Evolutionary conservation across 2,329 filamentous ascomycete genomes (phyloP).

Genomic region (Fusarium sp.): DNA sequence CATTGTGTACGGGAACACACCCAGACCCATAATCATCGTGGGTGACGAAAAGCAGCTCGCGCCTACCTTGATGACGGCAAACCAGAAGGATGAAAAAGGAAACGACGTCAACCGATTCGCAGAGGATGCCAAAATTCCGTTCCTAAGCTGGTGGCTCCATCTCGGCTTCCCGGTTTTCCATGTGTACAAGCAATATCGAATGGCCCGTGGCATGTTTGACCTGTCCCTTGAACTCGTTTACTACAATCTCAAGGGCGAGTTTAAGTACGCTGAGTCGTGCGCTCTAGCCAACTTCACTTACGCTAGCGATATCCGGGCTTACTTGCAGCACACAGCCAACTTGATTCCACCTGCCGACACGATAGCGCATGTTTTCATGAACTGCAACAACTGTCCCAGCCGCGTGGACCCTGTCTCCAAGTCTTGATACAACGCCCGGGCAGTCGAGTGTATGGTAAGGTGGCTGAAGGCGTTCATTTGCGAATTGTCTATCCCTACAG

Average conservation of each 20-base stretch:
- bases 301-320: background rate
- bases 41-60: background rate
- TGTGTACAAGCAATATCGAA: background rate
- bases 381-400: background rate
- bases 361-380: background rate
- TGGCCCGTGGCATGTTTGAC: background rate
- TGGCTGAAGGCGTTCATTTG: background rate
- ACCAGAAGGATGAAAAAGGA: background rate
- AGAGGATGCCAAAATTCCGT: background rate
- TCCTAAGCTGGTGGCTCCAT: background rate
- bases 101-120: background rate
- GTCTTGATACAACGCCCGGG: background rate
- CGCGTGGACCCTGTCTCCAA: background rate
- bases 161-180: background rate
- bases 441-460: background rate
- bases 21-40: background rate
- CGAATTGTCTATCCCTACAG: background rate
- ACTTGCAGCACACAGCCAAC: background rate
- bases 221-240: background rate
- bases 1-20: background rate
- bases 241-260: background rate
- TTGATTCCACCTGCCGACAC: background rate
- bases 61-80: background rate
- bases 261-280: background rate
- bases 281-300: background rate